Base-by-base conservation (phyloP, 306 rosid genomes). In the Rosa chinensis region DNA sequence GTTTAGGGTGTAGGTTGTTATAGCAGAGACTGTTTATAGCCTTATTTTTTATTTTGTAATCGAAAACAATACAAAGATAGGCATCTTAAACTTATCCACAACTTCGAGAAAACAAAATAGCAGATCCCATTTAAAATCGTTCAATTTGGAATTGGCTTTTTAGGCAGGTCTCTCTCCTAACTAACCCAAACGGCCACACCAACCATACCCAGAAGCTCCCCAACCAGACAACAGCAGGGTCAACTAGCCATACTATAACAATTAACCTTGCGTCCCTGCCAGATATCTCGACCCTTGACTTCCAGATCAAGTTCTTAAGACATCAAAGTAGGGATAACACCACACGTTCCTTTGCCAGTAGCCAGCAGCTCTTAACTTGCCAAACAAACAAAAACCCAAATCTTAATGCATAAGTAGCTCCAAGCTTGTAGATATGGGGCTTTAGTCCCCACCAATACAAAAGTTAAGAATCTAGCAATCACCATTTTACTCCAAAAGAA, bases 241-340 rank as follows among this genome's bases (percentile, higher is more conserved):
- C 72, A 58, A 23, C 10, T 25, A 13, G 59, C 61, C 25, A 48
- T 28, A 7, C 17, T 6, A 64, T 14, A 68, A 10, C 55, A 66
- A 49, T 78, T 70, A 70, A 25, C 58, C 37, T 32, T 32, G 37
- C 3, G 37, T 32, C 37, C 37, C 35, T 58, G 72, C 66, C 80
- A 75, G 43, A 50, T 66, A 56, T 72, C 55, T 67, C 73, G 76
- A 78, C 72, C 66, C 74, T 79, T 79, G 83, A 80, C 83, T 17
- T 42, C 18, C 25, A 6, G 42, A 76, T 61, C 55, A 9, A 72
- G 59, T 35, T 48, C 25, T 4, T 8, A 71, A 59, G 42, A 45
- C 72, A 12, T 63, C 47, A 62, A 10, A 61, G 12, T 23, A 16
- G 64, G 72, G 44, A 43, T 42, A 18, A 16, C 13, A 21, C 53